Conservation (phyloP, 495 filamentous ascomycete species). For the Aspergillus biplanus region DNA sequence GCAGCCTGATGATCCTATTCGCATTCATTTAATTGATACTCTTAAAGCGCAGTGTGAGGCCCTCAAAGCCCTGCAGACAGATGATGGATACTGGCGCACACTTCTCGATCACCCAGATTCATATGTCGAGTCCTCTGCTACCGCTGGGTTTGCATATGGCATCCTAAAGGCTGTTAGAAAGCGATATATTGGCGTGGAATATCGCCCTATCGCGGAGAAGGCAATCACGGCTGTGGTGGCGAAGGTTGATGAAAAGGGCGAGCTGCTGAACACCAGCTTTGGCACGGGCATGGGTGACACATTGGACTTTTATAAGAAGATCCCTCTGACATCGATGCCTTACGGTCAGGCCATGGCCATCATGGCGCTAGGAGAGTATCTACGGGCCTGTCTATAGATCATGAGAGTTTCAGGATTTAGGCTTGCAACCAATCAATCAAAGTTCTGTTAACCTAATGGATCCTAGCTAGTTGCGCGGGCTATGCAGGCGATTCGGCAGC, state of each 20-base stretch:
- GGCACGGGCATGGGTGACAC: constrained; percentile 71
- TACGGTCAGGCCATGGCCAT: constrained; percentile 81
- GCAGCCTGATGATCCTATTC: constrained; percentile 56
- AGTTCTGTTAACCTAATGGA: too few species aligned
- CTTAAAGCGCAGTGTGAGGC: constrained; percentile 66
- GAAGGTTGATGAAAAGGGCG: constrained; percentile 62
- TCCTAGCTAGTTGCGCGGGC: too few species aligned
- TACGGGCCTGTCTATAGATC: constrained; percentile 53
- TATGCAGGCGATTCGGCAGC: too few species aligned
- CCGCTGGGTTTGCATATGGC: constrained; percentile 75
- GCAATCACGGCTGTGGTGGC: constrained; percentile 63
- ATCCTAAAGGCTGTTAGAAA: constrained; percentile 71
- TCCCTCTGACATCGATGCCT: constrained; percentile 72
- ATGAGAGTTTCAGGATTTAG: neutral
- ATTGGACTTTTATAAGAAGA: constrained; percentile 70
- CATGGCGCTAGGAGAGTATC: constrained; percentile 68
- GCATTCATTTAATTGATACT: constrained; percentile 61
- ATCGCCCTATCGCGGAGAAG: constrained; percentile 55
- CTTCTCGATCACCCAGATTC: constrained; percentile 65
- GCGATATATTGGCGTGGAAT: constrained; percentile 61
- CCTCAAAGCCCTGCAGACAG: constrained; percentile 56
- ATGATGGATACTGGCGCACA: constrained; percentile 67
- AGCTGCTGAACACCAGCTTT: constrained; percentile 71
- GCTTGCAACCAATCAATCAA: too few species aligned
- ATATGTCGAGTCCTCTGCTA: constrained; percentile 72